Conservation (phyloP, 305 asterid species). For the Rubia tinctorum region DNA sequence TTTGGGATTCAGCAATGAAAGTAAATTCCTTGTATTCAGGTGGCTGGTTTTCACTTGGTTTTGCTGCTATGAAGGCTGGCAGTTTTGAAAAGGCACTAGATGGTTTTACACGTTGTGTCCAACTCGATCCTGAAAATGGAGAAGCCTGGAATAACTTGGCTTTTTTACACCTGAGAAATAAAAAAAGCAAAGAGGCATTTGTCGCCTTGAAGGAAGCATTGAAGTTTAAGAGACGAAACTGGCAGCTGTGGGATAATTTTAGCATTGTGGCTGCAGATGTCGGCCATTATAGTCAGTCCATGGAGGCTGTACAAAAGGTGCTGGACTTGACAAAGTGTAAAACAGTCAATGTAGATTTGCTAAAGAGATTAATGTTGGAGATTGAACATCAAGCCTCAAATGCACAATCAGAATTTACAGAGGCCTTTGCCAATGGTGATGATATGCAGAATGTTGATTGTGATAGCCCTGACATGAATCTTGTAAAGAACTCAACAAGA, state of each 20-base stretch:
- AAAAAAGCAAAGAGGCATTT: conserved; percentile 76
- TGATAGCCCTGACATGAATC: conserved; percentile 21
- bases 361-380: conserved; percentile 63
- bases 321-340: conserved; percentile 60
- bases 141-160: conserved; percentile 99
- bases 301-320: conserved; percentile 77
- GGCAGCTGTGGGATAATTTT: conserved; percentile 99
- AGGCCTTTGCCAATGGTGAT: conserved; percentile 16
- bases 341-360: conserved; percentile 49
- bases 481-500: conserved; percentile 19
- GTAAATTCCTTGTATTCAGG: conserved; percentile 82
- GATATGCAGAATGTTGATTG: conserved; percentile 14
- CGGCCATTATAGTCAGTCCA: conserved; percentile 66
- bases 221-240: conserved; percentile 83
- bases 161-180: conserved; percentile 82
- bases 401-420: conserved; percentile 19
- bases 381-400: conserved; percentile 45
- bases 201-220: conserved; percentile 95
- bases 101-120: conserved; percentile 87
- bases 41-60: conserved; percentile 99
- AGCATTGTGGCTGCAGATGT: conserved; percentile 89
- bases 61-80: conserved; percentile 83
- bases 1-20: conserved; percentile 94
- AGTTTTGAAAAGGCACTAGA: conserved; percentile 86
- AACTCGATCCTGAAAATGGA: conserved; percentile 96